Base-by-base conservation (phyloP, 306 rosid species). In the Acacia confusa region DNA sequence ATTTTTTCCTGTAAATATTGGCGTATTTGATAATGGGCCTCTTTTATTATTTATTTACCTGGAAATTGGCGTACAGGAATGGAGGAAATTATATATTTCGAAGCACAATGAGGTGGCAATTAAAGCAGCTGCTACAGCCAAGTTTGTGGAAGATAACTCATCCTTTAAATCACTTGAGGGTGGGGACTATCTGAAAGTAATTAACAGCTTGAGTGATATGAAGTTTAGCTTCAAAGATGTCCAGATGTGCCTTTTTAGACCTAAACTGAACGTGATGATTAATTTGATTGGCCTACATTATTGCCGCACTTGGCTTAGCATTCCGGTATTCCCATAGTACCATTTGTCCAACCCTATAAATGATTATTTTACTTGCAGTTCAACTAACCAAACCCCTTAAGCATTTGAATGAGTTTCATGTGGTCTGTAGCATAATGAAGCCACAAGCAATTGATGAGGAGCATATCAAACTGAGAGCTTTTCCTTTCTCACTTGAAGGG, bases 201-300 rank as follows among this genome's bases (percentile, higher is more conserved):
- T 95, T 78, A 84, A 65, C 27, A 70, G 66, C 20, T 82, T 95
- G 85, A 32, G 41, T 17, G 86, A 67, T 28, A 60, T 84, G 73
- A 84, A 83, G 79, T 86, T n/a, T n/a, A n/a, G n/a, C n/a, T n/a
- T n/a, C n/a, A n/a, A n/a, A n/a, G n/a, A n/a, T n/a, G n/a, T n/a
- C 28, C 91, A 87, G 75, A 85, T 88, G 81, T 79, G 87, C 74
- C 87, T 95, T 61, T 88, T 95, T 90, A 88, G 86, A 73, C 88
- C 89, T 41, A 79, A 84, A 77, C 76, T 75, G 67, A 86, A 79
- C 72, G 91, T 86, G 83, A 77, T 92, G 72, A 74, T 89, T 70
- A 91, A 95, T 83, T 89, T 95, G 89, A 86, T 92, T 83, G 97
- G 94, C 57, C 72, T 95, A 67, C 95, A 90, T 71, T 92, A 91